These are phyloP conservation scores for Penicillium hesseltinei DNA, from an alignment of 2,329 filamentous ascomycete genomes.

Conservation along the genomic window DNA sequence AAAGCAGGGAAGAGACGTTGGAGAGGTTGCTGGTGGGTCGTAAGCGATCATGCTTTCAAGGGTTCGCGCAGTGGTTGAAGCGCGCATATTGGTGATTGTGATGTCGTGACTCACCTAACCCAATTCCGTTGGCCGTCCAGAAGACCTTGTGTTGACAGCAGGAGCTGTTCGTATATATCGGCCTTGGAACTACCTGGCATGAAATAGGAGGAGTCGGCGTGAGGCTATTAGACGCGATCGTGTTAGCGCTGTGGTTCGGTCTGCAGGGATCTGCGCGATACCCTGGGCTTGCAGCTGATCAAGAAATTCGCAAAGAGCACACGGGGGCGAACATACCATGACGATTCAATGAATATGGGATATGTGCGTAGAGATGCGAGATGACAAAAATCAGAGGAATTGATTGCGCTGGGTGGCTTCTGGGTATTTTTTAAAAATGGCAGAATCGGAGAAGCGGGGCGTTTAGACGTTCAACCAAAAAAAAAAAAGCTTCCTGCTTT, in stretches of 20 bases:
- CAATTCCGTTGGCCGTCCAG: constrained; percentile 47
- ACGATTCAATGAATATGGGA: background rate
- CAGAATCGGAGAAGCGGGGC: constrained; percentile 2
- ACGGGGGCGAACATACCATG: constrained; percentile 1
- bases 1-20: constrained; percentile 50
- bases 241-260: constrained; percentile 1
- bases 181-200: constrained; percentile 37
- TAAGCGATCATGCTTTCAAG: constrained; percentile 2
- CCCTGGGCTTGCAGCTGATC: background rate
- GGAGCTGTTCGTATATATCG: constrained; percentile 44
- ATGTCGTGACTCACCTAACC: constrained; percentile 36
- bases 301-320: background rate
- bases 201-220: constrained; percentile 51
- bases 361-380: too few species aligned
- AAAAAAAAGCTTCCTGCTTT: background rate
- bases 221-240: constrained; percentile 36
- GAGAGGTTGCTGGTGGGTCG: constrained; percentile 41
- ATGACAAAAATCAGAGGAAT: background rate
- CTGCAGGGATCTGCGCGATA: background rate
- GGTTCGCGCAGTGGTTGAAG: background rate
- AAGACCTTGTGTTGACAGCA: constrained; percentile 40
- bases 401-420: background rate
- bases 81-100: background rate
- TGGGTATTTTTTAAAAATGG: background rate
- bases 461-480: background rate